Base-by-base conservation (phyloP, 2,329 filamentous ascomycete species). In the Penicillium sp. region DNA sequence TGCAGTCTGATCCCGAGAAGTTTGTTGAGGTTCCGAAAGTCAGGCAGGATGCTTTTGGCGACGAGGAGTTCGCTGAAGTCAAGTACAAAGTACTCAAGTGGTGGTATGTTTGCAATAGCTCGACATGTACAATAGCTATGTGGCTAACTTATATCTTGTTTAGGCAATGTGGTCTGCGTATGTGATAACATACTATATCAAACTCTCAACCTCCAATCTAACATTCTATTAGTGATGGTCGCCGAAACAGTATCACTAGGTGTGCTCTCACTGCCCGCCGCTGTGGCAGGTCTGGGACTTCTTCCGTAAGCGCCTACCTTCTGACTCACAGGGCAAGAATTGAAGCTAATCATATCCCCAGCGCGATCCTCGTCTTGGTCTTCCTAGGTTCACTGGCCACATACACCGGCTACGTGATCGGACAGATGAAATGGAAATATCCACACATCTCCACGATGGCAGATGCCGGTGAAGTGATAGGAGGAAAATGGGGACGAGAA, bases 371-470 rank as follows among this genome's bases (percentile, higher is more conserved):
- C 48, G 71, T 85, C 36, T 79, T 84, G 45, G 59, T 85, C 50
- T 67, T 75, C 21, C 71, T 87, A 11, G 83, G 84, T 25, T 50
- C 82, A 27, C 68, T 86, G 9, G 78, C 84, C 2, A 83, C 80
- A n/a, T 87, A 86, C 66, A 85, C 83, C 2, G 83, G 84, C 45
- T 85, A 81, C 64, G 78, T 86, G 5, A 80, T 87, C 47, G 84
- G 82, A 19, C 80, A 84, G 64, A 84, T 86, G 73, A 84, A 84
- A 64, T 70, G 80, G 53, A 73, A 69, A 43, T 80, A 82, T 65
- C 86, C 87, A 2, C 75, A 84, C 15, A 80, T 89, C 49, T 80
- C 82, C 41, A 86, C 84, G 65, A 89, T 90, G 69, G 85, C 86
- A 23, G 88, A 91, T 65, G 87, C 85, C 15, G 87, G 86, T 2